Conservation (phyloP, 257 asterid species). For the Solanum corneliomulleri region DNA sequence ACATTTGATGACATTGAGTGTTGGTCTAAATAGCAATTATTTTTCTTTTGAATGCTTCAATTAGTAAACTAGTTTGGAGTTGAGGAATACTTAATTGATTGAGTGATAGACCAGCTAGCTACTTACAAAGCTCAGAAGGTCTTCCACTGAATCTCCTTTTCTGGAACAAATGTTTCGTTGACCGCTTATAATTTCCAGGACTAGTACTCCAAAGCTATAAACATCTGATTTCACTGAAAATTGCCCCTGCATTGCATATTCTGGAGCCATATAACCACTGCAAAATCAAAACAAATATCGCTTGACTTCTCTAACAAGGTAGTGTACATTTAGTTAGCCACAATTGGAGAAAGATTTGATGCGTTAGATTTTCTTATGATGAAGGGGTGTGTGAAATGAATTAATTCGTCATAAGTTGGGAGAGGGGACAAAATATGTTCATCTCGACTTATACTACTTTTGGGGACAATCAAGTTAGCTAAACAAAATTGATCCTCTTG, state of each 20-base stretch:
- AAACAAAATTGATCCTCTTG: not conserved
- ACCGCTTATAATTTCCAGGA: not conserved
- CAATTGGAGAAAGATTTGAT: not conserved
- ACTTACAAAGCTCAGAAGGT: slow-evolving; percentile 3
- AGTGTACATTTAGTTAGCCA: not conserved
- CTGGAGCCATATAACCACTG: slow-evolving; percentile 20
- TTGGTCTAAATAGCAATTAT: not conserved
- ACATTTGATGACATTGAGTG: not conserved
- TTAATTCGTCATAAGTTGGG: too few relatives aligned
- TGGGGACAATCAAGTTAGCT: not conserved
- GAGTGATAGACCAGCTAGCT: not conserved
- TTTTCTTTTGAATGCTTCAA: not conserved
- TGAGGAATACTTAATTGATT: not conserved
- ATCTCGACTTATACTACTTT: not conserved
- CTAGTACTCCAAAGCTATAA: slow-evolving; percentile 14
- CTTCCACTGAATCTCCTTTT: not conserved
- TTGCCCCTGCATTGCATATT: not conserved
- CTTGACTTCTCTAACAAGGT: not conserved
- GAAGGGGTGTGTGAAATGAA: not conserved
- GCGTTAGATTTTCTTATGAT: not conserved
- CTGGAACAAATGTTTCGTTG: not conserved
- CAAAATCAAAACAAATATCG: not conserved
- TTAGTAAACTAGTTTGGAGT: not conserved
- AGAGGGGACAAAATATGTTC: not conserved
- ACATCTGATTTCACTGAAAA: slow-evolving; percentile 11